Evolutionary conservation across 2,329 filamentous ascomycete species (phyloP).

Genomic region (Fusarium burgessii): DNA sequence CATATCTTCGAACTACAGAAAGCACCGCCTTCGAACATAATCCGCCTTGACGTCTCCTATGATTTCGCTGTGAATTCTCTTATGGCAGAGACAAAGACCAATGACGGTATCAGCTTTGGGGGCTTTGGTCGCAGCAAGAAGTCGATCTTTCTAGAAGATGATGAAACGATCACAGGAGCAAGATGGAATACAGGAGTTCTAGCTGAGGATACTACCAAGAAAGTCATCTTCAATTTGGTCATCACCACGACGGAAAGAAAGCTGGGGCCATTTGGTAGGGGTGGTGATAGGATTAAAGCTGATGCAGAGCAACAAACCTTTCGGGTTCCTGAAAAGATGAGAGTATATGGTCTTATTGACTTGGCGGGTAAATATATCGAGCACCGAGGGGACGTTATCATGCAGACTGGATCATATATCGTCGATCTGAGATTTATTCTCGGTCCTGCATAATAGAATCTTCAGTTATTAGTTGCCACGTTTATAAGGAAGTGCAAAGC

Average conservation of each 20-base stretch:
- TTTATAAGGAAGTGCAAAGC: no score
- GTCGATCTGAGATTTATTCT: neutral
- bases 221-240: neutral
- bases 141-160: neutral
- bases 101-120: neutral
- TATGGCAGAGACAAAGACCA: neutral
- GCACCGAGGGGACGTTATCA: neutral
- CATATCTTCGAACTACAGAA: neutral
- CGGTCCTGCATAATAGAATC: accelerated
- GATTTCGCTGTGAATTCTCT: neutral
- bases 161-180: neutral
- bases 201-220: neutral
- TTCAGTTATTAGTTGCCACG: accelerated
- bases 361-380: neutral
- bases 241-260: neutral
- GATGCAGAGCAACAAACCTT: neutral
- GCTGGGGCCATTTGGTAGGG: neutral
- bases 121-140: neutral
- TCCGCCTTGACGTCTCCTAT: neutral
- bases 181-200: neutral
- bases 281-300: neutral
- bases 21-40: neutral
- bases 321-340: neutral
- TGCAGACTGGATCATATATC: neutral
- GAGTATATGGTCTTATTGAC: neutral